Evolutionary conservation across 163 green algal species (phyloP), one percentile per base, ranked within the genome.

Genomic region (Scenedesmus sp.): DNA sequence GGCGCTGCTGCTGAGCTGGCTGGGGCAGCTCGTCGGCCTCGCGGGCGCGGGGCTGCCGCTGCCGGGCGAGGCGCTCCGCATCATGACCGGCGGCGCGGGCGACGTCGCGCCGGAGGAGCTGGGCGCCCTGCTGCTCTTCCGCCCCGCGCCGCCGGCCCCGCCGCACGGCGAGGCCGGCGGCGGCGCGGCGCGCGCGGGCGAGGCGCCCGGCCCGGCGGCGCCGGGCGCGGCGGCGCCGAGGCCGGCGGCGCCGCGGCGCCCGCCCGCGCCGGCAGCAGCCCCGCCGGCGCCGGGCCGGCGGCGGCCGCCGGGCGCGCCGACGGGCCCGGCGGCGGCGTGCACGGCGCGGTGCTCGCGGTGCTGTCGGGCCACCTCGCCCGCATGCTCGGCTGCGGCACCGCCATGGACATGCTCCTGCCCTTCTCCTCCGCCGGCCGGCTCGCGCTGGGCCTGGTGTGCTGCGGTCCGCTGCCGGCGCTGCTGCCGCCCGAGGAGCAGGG

Each of bases 11-110:
- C 28, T 80, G 29, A 80, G 71, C 22, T 80, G 47, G 39, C 45
- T 80, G 22, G 71, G 58, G 4, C 71, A 80, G 58, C 17, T 80
- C 4, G 71, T 80, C n/a, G n/a, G n/a, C n/a, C n/a, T n/a, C n/a
- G n/a, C n/a, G n/a, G n/a, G n/a, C n/a, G n/a, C n/a, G 0, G 47
- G 42, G 2, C 57, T 29, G 24, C 17, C 14, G 14, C 62, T 58
- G 56, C 48, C 45, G 28, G 7, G 50, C 26, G 9, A 51, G 48
- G 39, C 34, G 48, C 39, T 64, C 18, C 54, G 26, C 1, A 50
- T 71, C 20, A 31, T 17, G 4, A 80, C 58, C 17, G 71, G 58
- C 24, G 58, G 20, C 42, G 51, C 20, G 29, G 71, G 58, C 28
- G 9, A n/a, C 0, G 11, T 53, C 0, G 44, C 5, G 11, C 2